phyloP scores from a whole-genome alignment of 1,139 yeast genomes.

The Saccharomyces hybrid region DNA sequence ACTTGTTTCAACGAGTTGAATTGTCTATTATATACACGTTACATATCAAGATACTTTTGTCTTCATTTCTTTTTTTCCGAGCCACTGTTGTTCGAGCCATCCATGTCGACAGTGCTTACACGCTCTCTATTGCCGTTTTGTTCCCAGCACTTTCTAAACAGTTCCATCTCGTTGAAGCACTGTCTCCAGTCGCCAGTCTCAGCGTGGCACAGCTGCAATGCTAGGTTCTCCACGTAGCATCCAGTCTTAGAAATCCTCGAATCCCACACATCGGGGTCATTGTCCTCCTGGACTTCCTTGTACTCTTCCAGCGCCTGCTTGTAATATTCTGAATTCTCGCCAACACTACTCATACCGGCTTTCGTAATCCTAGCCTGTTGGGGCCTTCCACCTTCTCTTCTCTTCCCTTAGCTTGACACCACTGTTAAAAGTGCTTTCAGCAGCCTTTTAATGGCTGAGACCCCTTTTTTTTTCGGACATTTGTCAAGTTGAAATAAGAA shows the following conservation, averaged over 20 bases:
- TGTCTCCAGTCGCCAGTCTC: constrained; percentile 76
- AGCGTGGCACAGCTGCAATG: constrained; percentile 66
- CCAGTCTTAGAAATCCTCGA: constrained; percentile 66
- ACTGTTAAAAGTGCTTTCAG: background rate
- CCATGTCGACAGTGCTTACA: constrained; percentile 26
- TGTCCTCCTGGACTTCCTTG: constrained; percentile 21
- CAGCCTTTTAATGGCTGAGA: background rate
- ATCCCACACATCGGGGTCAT: constrained; percentile 42
- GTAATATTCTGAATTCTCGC: constrained; percentile 19
- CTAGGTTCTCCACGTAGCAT: constrained; percentile 51
- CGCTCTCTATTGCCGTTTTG: constrained; percentile 27
- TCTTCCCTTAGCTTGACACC: background rate
- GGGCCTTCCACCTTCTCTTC: background rate
- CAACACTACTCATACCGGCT: background rate
- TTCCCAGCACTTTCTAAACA: constrained; percentile 28
- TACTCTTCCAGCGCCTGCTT: constrained; percentile 29
- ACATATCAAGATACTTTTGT: background rate
- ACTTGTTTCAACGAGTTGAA: background rate
- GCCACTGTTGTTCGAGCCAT: background rate
- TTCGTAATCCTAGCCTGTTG: background rate
- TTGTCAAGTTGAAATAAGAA: background rate
- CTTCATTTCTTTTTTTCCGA: background rate
- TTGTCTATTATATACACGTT: background rate
- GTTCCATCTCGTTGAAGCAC: constrained; percentile 48
- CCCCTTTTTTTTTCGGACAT: constrained; percentile 3